Evolutionary conservation across 164 flowering plant genomes (phyloP).

Genomic region (Akebia trifoliata): DNA sequence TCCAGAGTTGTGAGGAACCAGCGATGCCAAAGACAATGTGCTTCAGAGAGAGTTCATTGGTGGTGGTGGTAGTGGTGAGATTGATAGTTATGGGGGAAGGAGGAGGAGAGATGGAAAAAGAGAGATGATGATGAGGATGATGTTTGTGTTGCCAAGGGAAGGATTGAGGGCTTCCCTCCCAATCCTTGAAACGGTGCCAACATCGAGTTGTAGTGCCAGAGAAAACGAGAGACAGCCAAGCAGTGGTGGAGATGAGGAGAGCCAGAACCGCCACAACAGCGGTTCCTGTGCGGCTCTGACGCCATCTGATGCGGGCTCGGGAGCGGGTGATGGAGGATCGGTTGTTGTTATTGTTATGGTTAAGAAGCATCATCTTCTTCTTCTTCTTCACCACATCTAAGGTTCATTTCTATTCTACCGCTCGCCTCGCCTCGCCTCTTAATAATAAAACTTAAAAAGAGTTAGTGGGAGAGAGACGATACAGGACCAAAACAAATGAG

Average conservation of each 20-base stretch:
- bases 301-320: conserved; percentile 33
- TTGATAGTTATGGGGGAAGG: background rate
- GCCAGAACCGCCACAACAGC: conserved; percentile 34
- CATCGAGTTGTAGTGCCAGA: conserved; percentile 34
- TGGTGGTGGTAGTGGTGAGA: background rate
- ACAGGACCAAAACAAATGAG: too few species aligned
- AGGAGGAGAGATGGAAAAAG: conserved; percentile 5
- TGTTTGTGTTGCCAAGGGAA: conserved; percentile 13
- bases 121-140: background rate
- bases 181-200: conserved; percentile 28
- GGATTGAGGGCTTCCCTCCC: conserved; percentile 30
- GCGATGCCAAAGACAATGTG: conserved; percentile 65
- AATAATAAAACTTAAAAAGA: too few species aligned
- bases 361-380: conserved; percentile 15
- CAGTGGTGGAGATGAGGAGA: conserved; percentile 42
- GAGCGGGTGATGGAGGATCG: conserved; percentile 9
- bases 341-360: background rate
- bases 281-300: conserved; percentile 30
- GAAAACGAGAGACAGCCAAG: conserved; percentile 55
- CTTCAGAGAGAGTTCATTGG: conserved; percentile 19
- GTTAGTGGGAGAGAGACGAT: too few species aligned
- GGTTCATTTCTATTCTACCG: conserved; percentile 32
- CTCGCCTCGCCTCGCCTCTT: conserved; percentile 12
- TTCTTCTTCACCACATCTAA: conserved; percentile 17
- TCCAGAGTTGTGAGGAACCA: conserved; percentile 55